Conservation (phyloP, 2,329 filamentous ascomycete genomes). For the Orbilia ellipsospora region DNA sequence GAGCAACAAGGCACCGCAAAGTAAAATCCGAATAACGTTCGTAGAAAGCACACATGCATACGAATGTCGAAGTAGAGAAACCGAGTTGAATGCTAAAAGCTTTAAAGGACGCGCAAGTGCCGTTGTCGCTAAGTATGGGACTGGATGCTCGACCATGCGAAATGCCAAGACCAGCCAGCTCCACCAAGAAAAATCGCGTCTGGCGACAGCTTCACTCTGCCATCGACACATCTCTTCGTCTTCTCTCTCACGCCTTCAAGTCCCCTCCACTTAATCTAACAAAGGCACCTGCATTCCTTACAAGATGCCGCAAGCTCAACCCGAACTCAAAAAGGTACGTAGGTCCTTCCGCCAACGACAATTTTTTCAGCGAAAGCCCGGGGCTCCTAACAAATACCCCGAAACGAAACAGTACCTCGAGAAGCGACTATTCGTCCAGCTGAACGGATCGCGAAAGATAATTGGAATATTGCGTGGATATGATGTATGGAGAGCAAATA, state of each 20-base stretch:
- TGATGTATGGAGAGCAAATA: slow-evolving; percentile 72
- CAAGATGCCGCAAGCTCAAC: slow-evolving; percentile 94
- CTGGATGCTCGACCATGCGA: slow-evolving; percentile 6
- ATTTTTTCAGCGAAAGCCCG: slow-evolving; percentile 11
- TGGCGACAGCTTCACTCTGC: slow-evolving; percentile 25
- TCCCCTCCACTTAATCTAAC: background rate
- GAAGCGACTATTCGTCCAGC: slow-evolving; percentile 96
- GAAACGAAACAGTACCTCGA: slow-evolving; percentile 82
- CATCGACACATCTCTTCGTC: slow-evolving; percentile 38
- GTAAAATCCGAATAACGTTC: too few relatives aligned
- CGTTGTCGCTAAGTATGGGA: background rate
- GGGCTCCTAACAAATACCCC: slow-evolving; percentile 29
- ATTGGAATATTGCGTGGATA: slow-evolving; percentile 94
- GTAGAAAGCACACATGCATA: too few relatives aligned
- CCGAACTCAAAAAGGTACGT: slow-evolving; percentile 95
- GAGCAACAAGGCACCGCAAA: too few relatives aligned
- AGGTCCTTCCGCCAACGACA: slow-evolving; percentile 31
- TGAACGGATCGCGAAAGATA: slow-evolving; percentile 97
- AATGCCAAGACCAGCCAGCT: slow-evolving; percentile 45
- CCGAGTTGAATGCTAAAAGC: slow-evolving; percentile 19
- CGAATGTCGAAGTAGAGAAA: too few relatives aligned
- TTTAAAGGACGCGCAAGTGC: slow-evolving; percentile 23
- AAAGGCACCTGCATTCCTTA: background rate
- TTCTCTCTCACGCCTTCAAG: background rate
- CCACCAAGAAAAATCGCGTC: slow-evolving; percentile 54